phyloP scores from a whole-genome alignment of 129 eudicot species.

The Dittrichia graveolens region DNA sequence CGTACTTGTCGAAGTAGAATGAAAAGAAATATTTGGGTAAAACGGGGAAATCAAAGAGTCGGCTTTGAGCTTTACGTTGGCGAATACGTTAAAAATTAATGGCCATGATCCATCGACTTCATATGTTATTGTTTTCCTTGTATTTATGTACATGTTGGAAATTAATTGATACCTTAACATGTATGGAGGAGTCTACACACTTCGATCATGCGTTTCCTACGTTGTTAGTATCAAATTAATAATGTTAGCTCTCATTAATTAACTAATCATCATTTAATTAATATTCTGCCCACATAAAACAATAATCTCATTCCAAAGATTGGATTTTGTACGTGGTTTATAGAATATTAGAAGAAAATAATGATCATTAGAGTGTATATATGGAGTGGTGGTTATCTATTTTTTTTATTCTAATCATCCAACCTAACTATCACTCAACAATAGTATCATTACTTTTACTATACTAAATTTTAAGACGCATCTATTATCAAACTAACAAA shows the following conservation, averaged over 20 bases:
- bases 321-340: conserved; percentile 11
- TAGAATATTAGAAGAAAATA: not conserved
- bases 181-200: conserved; percentile 12
- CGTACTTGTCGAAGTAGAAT: conserved; percentile 6
- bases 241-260: conserved; percentile 27
- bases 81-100: not conserved
- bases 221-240: conserved; percentile 37
- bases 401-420: no score
- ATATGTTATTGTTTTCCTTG: not conserved
- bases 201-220: conserved; percentile 23
- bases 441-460: no score
- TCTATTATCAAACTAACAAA: no score
- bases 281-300: conserved; percentile 1
- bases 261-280: not conserved
- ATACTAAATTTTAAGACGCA: no score
- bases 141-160: conserved; percentile 7
- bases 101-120: not conserved
- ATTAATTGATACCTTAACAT: conserved; percentile 17
- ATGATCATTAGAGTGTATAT: no score
- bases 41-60: conserved; percentile 27
- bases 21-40: not conserved
- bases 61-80: conserved; percentile 27
- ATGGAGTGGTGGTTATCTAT: no score
- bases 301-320: not conserved
- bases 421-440: no score